phyloP scores from a whole-genome alignment of 495 filamentous ascomycete genomes.

The Podospora tetraspora region DNA sequence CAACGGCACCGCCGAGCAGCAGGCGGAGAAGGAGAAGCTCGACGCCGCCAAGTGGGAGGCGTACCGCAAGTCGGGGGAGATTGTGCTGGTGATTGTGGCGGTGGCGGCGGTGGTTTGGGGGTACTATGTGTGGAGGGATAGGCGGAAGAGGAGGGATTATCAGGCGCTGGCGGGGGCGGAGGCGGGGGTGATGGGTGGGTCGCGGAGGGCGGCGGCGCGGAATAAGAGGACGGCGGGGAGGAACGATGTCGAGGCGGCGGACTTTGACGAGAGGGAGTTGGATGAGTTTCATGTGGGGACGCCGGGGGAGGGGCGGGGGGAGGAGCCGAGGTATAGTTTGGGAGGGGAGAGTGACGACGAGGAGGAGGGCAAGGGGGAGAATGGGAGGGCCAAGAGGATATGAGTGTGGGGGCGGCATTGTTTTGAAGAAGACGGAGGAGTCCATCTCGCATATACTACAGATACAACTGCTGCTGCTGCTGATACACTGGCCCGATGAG shows the following conservation, averaged over 20 bases:
- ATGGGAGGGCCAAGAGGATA: background rate
- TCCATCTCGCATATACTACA: background rate
- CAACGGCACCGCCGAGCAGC: slow-evolving; percentile 72
- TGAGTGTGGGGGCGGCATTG: background rate
- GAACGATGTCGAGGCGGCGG: background rate
- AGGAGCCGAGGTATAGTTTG: background rate
- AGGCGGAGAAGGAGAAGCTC: slow-evolving; percentile 67
- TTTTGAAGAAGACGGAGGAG: background rate
- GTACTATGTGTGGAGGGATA: slow-evolving; percentile 77
- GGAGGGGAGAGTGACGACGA: background rate
- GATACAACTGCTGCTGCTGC: background rate
- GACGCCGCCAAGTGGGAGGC: slow-evolving; percentile 87
- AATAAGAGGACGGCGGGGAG: background rate
- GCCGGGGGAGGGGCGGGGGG: background rate
- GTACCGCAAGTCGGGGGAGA: slow-evolving; percentile 86
- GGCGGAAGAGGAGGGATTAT: slow-evolving; percentile 53
- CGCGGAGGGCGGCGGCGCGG: background rate
- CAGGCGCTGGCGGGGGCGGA: slow-evolving; percentile 42
- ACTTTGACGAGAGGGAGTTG: background rate
- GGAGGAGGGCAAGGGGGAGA: background rate
- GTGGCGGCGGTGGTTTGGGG: slow-evolving; percentile 75
- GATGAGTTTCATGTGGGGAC: background rate
- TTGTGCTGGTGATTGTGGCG: slow-evolving; percentile 79
- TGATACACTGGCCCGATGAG: too few relatives aligned
- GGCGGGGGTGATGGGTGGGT: slow-evolving; percentile 6